Base-by-base conservation (phyloP, 371 early-diverging fungal genomes). In the Zancudomyces culisetae region DNA sequence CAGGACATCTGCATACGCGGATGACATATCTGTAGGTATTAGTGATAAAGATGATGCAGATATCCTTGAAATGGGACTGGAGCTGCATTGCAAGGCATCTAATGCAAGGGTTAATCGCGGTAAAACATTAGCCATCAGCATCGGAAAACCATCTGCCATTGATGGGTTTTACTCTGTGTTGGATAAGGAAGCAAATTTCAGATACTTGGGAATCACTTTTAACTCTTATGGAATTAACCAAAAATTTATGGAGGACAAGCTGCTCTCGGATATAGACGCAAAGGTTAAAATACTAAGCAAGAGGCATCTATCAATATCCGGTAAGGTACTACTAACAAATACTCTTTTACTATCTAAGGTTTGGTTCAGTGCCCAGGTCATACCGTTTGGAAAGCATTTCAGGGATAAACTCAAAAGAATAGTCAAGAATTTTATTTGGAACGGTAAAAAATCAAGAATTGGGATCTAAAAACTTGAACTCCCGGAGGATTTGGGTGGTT, bases 1-100 rank as follows among this genome's bases (percentile, higher is more conserved):
- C 20, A 29, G 27, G 0, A 46, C 48, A 2, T 40, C 49, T 2
- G 49, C 51, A 2, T 58, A 54, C 20, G 48, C 58, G n/a, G 58
- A 58, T 23, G 55, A 58, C 26, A 13, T 58, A 1, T 43, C 49
- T 1, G 8, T 55, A 1, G 48, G 15, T 4, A 48, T 48, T 27
- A 27, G 27, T 4, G 6, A 20, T 10, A 19, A 27, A 6, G n/a
- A 48, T 3, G 19, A 26, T n/a, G 24, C 4, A 27, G n/a, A 24
- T n/a, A 48, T 48, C n/a, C 8, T 48, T 20, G 29, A 48, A 18
- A 6, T 23, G 29, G 29, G 24, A 27, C 48, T 48, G 10, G 27
- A 26, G 24, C 2, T 48, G 24, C 48, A 48, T 48, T 48, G n/a
- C 13, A 19, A 13, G n/a, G 48, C 19, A 19, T 48, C 48, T 18